Conservation (phyloP, 257 asterid species). For the Solanum sparsipilum region DNA sequence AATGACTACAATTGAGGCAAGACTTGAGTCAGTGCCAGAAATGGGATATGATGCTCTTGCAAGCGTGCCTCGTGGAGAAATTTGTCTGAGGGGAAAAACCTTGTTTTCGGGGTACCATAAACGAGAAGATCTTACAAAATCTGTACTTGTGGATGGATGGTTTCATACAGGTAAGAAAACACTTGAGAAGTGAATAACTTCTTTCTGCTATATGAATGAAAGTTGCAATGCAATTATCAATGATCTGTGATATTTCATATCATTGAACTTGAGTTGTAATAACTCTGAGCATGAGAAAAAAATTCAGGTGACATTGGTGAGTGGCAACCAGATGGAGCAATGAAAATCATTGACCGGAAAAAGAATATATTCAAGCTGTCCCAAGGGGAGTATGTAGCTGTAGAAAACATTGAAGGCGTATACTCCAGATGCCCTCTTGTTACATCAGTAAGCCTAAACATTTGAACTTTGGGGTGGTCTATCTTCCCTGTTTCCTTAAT, state of each 20-base stretch:
- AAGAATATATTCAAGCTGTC: constrained; percentile 94
- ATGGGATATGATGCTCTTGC: constrained; percentile 89
- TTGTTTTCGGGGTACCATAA: constrained; percentile 79
- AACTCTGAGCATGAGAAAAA: background rate
- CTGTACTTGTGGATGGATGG: constrained; percentile 78
- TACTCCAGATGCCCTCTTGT: constrained; percentile 72
- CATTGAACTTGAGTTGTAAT: background rate
- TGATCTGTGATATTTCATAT: background rate
- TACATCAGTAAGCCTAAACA: constrained; percentile 39
- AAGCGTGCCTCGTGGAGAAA: constrained; percentile 66
- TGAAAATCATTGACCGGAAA: constrained; percentile 89
- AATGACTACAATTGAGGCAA: constrained; percentile 72
- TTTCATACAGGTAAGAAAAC: constrained; percentile 69
- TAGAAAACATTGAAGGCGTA: constrained; percentile 67
- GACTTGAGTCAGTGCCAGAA: constrained; percentile 90
- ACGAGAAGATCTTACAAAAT: constrained; percentile 69
- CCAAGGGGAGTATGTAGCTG: constrained; percentile 94
- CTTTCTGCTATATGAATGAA: background rate
- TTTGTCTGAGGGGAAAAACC: constrained; percentile 75
- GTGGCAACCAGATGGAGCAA: constrained; percentile 67
- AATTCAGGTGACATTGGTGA: constrained; percentile 86
- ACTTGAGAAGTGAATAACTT: background rate
- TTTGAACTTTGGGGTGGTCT: background rate
- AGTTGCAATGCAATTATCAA: background rate
- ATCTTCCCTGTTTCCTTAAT: background rate